Percentiles rank a stretch among this genome's conserved stretches.
These are phyloP conservation scores for Tetrapyrgos nigripes DNA, from an alignment of 1,284 basidiomycete species.

Conservation along the genomic window DNA sequence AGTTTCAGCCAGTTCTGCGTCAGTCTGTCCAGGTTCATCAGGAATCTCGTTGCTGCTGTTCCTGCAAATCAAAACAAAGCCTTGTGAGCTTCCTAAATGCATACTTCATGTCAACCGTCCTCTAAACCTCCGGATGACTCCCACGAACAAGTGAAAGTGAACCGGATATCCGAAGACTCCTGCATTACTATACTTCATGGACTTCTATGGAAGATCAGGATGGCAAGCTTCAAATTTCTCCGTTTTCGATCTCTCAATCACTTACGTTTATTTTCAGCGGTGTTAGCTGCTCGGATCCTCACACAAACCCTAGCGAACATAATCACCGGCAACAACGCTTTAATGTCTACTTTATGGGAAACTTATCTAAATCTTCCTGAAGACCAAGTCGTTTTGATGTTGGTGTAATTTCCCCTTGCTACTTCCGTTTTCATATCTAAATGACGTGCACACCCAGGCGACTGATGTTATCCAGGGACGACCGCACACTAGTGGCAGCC, in stretches of 20 bases:
- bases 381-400: conserved; percentile 80
- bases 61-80: conserved; percentile 67
- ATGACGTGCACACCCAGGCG: conserved; percentile 60
- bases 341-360: conserved; percentile 65
- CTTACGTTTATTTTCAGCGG: conserved; percentile 46
- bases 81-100: conserved; percentile 55
- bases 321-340: conserved; percentile 68
- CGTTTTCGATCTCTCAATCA: not conserved
- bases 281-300: conserved; percentile 61
- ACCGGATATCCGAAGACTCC: conserved; percentile 59
- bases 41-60: conserved; percentile 76
- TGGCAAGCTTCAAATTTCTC: conserved; percentile 45
- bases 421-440: conserved; percentile 9
- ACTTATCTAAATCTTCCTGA: conserved; percentile 70
- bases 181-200: conserved; percentile 78
- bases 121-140: conserved; percentile 6
- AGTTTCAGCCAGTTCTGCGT: conserved; percentile 42
- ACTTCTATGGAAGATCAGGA: conserved; percentile 57
- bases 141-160: conserved; percentile 60
- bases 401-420: conserved; percentile 31
- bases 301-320: conserved; percentile 78
- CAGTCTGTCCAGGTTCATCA: conserved; percentile 72
- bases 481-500: conserved; percentile 63
- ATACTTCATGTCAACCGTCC: too few relatives aligned
- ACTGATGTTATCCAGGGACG: conserved; percentile 72